phyloP scores from a whole-genome alignment of 306 rosid genomes.

The Castanospermum australe region DNA sequence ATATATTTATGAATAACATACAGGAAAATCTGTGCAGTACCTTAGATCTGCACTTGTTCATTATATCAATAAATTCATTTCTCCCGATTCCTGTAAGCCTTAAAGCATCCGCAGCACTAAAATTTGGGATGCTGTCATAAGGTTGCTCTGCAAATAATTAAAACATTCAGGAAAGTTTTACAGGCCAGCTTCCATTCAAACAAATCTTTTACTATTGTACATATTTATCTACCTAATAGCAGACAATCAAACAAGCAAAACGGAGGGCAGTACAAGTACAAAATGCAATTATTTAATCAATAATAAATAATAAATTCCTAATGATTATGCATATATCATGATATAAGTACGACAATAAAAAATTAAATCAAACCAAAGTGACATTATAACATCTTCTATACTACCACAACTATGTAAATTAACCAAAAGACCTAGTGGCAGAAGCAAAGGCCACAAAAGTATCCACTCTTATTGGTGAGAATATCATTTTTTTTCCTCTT shows the following conservation, averaged over 20 bases:
- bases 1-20: neutral
- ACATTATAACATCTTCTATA: constrained; percentile 4
- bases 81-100: constrained; percentile 93
- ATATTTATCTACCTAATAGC: neutral
- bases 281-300: neutral
- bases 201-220: neutral
- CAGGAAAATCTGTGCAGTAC: constrained; percentile 42
- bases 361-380: neutral
- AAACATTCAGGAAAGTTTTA: constrained; percentile 23
- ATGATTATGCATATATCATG: neutral
- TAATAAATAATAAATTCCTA: neutral
- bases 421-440: neutral
- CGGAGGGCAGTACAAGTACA: neutral
- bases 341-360: neutral
- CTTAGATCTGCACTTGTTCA: constrained; percentile 98
- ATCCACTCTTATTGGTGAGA: neutral
- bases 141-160: constrained; percentile 83
- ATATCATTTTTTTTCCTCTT: neutral
- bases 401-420: neutral
- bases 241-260: constrained; percentile 6
- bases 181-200: constrained; percentile 23
- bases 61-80: constrained; percentile 94
- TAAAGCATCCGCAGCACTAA: constrained; percentile 96
- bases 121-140: constrained; percentile 98
- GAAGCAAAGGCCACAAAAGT: constrained; percentile 3